Base-by-base conservation (phyloP, 2,329 filamentous ascomycete species). In the Fusarium neocosmosporiellum region DNA sequence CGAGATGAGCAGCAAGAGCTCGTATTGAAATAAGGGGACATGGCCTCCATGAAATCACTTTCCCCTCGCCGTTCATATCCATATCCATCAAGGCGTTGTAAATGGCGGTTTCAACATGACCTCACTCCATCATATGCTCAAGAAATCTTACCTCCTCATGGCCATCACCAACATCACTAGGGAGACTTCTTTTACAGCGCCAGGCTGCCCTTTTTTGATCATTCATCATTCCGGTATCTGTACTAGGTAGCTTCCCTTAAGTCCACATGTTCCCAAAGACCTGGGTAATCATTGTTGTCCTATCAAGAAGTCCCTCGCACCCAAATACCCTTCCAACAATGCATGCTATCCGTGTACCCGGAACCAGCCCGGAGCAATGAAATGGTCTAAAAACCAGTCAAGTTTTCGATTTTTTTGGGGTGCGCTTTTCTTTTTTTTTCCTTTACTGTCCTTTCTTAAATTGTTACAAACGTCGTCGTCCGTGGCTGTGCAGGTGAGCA, bases 401-500 rank as follows among this genome's bases (percentile, higher is more conserved):
- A 66, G 55, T 66, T 69, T 27, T 64, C 27, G 59, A 55, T 64
- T 74, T 74, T 71, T 59, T 58, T 31, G 7, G 20, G 22, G 50
- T 36, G 46, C 62, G 31, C 13, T 55, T 62, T 63, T 64, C 36
- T 41, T 59, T 65, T 63, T 63, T 41, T 34, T 41, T 31, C 59
- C 39, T 65, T 59, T 67, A 43, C 59, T 72, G 62, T 50, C 29
- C 66, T 53, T 59, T 48, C 34, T 54, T 65, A 69, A 55, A 72
- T 66, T 60, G 58, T 39, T 76, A 78, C 63, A 77, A 57, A 72
- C 77, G 78, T 18, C 69, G 72, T 37, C 77, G 79, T 37, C 74
- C 75, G 62, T 83, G 81, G 3, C 81, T 80, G 77, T 85, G 84
- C 37, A 83, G 70, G 67, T 85, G 83, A 37, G 69, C 77, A 46